Evolutionary conservation across 352 stramenopile genomes (phyloP).

Genomic region (Phytophthora hibernalis): DNA sequence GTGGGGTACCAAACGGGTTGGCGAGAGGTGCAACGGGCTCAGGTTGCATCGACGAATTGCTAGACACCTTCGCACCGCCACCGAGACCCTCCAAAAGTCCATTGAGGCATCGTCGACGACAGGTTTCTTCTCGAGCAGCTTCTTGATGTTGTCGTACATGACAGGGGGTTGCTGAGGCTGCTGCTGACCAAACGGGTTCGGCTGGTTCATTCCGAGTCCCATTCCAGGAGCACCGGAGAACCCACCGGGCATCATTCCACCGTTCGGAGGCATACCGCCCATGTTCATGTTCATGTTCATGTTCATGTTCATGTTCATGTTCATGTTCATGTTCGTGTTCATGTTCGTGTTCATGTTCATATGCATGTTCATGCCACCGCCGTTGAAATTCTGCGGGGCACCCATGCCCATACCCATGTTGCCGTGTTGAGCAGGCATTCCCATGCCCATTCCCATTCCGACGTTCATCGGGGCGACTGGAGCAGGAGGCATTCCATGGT

Average conservation of each 20-base stretch:
- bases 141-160: conserved; percentile 90
- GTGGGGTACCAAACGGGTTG: conserved; percentile 26
- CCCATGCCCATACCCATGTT: conserved; percentile 37
- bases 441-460: conserved; percentile 40
- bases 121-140: conserved; percentile 78
- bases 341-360: conserved; percentile 37
- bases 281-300: conserved; percentile 37
- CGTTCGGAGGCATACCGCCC: conserved; percentile 30
- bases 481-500: conserved; percentile 39
- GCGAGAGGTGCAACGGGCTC: conserved; percentile 11
- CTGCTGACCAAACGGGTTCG: conserved; percentile 40
- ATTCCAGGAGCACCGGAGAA: conserved; percentile 34
- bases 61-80: conserved; percentile 28
- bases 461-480: conserved; percentile 36
- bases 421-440: conserved; percentile 18
- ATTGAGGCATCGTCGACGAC: conserved; percentile 65
- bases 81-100: conserved; percentile 75
- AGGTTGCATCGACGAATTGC: conserved; percentile 14
- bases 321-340: conserved; percentile 33
- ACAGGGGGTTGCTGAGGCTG: conserved; percentile 47
- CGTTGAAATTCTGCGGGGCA: conserved; percentile 17
- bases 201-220: conserved; percentile 33
- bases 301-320: conserved; percentile 30
- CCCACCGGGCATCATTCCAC: conserved; percentile 31
- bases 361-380: conserved; percentile 23